These are phyloP conservation scores for Metarhizium rileyi DNA, from an alignment of 2,329 filamentous ascomycete genomes.

Conservation along the genomic window DNA sequence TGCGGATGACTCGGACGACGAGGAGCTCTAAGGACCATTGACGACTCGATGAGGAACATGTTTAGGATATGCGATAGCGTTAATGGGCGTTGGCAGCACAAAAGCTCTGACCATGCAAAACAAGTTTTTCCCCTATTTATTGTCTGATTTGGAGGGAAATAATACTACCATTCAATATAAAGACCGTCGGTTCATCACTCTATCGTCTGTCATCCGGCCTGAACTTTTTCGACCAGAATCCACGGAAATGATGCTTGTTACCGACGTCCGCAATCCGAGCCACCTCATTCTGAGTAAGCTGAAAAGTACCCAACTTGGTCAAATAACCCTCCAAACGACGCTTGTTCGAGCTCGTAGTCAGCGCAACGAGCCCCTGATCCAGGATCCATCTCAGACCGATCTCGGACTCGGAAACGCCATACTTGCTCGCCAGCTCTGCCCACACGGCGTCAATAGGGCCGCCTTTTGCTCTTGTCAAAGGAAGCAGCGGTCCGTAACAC, in stretches of 20 bases:
- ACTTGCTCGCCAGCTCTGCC: conserved; percentile 43
- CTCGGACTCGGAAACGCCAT: conserved; percentile 45
- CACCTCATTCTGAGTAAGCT: conserved; percentile 50
- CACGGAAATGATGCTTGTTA: conserved; percentile 49
- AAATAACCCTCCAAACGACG: conserved; percentile 48
- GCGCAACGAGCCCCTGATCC: conserved; percentile 46
- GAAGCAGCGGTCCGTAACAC: conserved; percentile 47
- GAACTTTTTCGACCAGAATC: conserved; percentile 47
- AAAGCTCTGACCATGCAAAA: too few relatives aligned
- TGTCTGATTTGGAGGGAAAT: too few relatives aligned
- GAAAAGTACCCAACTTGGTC: conserved; percentile 40
- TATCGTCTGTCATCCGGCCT: conserved; percentile 36
- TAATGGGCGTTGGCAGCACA: too few relatives aligned
- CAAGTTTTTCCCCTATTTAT: too few relatives aligned
- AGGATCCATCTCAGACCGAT: conserved; percentile 50
- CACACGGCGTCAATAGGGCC: conserved; percentile 46
- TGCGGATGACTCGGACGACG: conserved; percentile 43
- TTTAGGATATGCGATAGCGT: neutral
- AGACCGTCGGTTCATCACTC: neutral
- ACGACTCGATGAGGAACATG: too few relatives aligned
- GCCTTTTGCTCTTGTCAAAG: conserved; percentile 34
- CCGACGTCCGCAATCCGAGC: conserved; percentile 45
- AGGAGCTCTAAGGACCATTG: conserved; percentile 42
- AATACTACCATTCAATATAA: neutral
- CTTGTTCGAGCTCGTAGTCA: conserved; percentile 52